A percentile compares a stretch with the other conserved stretches of the same genome.
phyloP scores from a whole-genome alignment of 176 grass and related monocot genomes.

The Melocanna baccifera region DNA sequence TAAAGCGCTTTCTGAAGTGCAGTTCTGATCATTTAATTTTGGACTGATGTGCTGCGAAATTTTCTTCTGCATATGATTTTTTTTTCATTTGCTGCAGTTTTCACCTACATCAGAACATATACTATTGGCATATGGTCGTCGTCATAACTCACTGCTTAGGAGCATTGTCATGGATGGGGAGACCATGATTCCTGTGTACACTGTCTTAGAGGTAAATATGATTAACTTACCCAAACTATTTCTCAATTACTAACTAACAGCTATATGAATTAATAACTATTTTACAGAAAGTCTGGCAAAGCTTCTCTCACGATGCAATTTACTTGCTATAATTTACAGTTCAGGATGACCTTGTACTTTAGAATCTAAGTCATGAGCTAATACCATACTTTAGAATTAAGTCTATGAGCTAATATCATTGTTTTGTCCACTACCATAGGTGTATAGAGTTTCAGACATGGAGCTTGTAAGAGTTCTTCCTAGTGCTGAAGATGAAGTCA shows the following conservation, averaged over 20 bases:
- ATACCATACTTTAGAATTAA: too few species aligned
- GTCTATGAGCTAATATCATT: not conserved
- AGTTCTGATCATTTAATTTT: slow-evolving; percentile 29
- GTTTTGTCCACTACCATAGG: slow-evolving; percentile 43
- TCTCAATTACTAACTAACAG: not conserved
- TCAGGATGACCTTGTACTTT: not conserved
- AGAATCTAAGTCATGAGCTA: not conserved
- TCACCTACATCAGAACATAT: slow-evolving; percentile 96
- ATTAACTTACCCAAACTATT: not conserved
- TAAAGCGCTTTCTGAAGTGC: not conserved
- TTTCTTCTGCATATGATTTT: not conserved
- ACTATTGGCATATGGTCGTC: slow-evolving; percentile 95
- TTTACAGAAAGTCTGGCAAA: not conserved
- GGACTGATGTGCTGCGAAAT: not conserved
- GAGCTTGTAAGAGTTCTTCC: slow-evolving; percentile 91
- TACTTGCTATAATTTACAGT: not conserved
- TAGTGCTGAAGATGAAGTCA: slow-evolving; percentile 93
- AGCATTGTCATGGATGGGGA: slow-evolving; percentile 86
- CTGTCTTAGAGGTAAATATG: slow-evolving; percentile 87
- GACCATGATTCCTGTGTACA: slow-evolving; percentile 85
- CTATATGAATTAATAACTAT: not conserved
- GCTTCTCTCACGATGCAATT: not conserved
- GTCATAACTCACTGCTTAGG: slow-evolving; percentile 88
- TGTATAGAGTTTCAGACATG: slow-evolving; percentile 99
- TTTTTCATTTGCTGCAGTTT: slow-evolving; percentile 57